phyloP scores from a whole-genome alignment of 768 basidiomycete genomes.

The Calocybe indica region DNA sequence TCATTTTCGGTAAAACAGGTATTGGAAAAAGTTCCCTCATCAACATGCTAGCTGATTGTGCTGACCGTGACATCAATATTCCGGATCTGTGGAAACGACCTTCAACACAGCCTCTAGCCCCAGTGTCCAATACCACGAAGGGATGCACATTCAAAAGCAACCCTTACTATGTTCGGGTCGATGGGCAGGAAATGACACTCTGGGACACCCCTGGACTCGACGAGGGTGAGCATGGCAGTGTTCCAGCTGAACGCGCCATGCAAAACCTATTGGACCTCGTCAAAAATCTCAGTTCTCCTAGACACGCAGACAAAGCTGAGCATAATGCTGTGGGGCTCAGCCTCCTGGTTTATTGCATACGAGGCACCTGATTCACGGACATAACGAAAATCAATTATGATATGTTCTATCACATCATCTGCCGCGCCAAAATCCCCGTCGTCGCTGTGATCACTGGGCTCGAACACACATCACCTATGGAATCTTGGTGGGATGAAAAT shows the following conservation, averaged over 20 bases:
- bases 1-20: slow-evolving; percentile 34
- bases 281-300: slow-evolving; percentile 1
- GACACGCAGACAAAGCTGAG: too few relatives aligned
- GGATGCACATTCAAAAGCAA: slow-evolving; percentile 28
- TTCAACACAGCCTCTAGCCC: slow-evolving; percentile 9
- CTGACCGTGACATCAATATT: background rate
- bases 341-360: slow-evolving; percentile 31
- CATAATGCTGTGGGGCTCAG: slow-evolving; percentile 8
- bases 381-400: slow-evolving; percentile 26
- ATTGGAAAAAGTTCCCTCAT: slow-evolving; percentile 24
- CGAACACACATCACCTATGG: slow-evolving; percentile 33
- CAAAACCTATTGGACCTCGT: slow-evolving; percentile 13
- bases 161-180: slow-evolving; percentile 19
- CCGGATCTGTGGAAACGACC: too few relatives aligned
- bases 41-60: slow-evolving; percentile 24
- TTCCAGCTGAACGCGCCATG: slow-evolving; percentile 14
- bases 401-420: slow-evolving; percentile 29
- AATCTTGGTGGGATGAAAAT: slow-evolving; percentile 28
- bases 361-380: slow-evolving; percentile 17
- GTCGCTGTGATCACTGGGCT: slow-evolving; percentile 30
- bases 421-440: slow-evolving; percentile 28
- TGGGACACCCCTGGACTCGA: slow-evolving; percentile 36
- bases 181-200: slow-evolving; percentile 15
- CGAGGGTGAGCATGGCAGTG: slow-evolving; percentile 22
- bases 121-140: slow-evolving; percentile 21